Evolutionary conservation across 2,329 filamentous ascomycete species (phyloP), one percentile per base, ranked within the genome.

Genomic region (Colletotrichum sp.): DNA sequence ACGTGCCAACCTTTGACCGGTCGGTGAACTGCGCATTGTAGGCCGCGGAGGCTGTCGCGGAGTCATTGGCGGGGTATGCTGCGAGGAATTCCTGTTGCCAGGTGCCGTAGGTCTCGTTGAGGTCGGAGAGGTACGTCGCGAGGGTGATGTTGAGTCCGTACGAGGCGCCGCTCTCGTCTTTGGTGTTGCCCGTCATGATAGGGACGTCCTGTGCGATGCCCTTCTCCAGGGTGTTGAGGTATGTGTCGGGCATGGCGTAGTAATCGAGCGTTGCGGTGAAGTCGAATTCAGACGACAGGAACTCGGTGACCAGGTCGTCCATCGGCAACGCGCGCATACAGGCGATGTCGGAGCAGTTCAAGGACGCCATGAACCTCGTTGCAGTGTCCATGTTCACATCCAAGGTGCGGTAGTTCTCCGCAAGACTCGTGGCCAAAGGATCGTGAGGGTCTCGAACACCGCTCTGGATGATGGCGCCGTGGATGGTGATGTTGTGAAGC

Each of bases 181-280:
- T 24, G 13, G 55, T 59, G 55, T 59, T 59, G 7, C 55, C 55
- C 9, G 55, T 59, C 55, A 59, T 59, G 15, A 59, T 18, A 9
- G 55, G 1, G 82, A 83, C 4, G 83, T 84, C 21, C 16, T 59
- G 55, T 1, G 55, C 55, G 24, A 59, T 59, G 5, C 55, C 24
- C 13, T 59, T 16, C 16, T 59, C 24, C 24, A 59, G 10, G 55
- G 55, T 59, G 55, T 59, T 59, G 15, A 59, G 55, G 55, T 59
- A 59, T 0, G 55, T 59, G 55, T 59, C 55, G 3, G 55, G 55
- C 55, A 59, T 59, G 13, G 55, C 55, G 55, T 59, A 59, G 55
- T 59, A 59, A 6, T 59, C 55, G 65, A 85, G 83, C 32, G 63
- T 65, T 13, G 63, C 63, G 30, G 63, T 59, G 55, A 59, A 57